phyloP scores from a whole-genome alignment of 2,329 filamentous ascomycete species.

The Cladosporium colombiae region DNA sequence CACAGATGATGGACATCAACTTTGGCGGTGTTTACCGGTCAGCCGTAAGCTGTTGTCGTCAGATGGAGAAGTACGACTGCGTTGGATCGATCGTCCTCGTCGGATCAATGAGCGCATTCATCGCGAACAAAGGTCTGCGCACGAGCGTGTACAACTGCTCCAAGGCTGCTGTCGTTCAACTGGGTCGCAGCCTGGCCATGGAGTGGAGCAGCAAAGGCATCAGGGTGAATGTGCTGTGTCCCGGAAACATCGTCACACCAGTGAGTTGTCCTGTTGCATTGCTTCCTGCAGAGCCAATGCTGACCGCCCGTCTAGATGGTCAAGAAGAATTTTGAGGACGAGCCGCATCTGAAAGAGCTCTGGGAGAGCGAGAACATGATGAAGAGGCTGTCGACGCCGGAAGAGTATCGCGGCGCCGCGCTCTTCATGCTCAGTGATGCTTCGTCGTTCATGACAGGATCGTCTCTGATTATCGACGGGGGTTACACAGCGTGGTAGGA shows the following conservation, averaged over 20 bases:
- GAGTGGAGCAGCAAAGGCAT: conserved; percentile 49
- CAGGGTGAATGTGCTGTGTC: conserved; percentile 37
- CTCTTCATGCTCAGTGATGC: conserved; percentile 36
- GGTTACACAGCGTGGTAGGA: conserved; percentile 31
- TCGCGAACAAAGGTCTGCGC: conserved; percentile 48
- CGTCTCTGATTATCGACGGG: conserved; percentile 34
- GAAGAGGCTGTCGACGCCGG: conserved; percentile 32
- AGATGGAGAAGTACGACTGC: conserved; percentile 53
- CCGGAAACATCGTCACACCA: conserved; percentile 40
- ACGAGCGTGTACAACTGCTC: conserved; percentile 51
- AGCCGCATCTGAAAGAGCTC: conserved; percentile 31
- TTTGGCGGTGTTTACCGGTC: conserved; percentile 53
- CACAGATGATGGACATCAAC: conserved; percentile 50
- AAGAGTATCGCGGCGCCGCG: conserved; percentile 35
- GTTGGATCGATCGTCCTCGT: conserved; percentile 52
- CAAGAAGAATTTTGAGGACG: conserved; percentile 34
- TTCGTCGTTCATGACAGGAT: conserved; percentile 33
- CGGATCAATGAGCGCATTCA: conserved; percentile 53
- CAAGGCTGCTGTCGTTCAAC: conserved; percentile 57
- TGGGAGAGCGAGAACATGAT: conserved; percentile 39
- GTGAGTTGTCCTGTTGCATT: conserved; percentile 19
- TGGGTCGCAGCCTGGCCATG: conserved; percentile 53
- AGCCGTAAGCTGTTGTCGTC: conserved; percentile 49
- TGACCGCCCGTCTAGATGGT: conserved; percentile 32
- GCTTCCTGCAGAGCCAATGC: neutral